Percentiles rank a stretch among this genome's conserved stretches.
These are phyloP conservation scores for Astrothelium subdiscretum DNA, from an alignment of 495 filamentous ascomycete genomes.

Conservation along the genomic window DNA sequence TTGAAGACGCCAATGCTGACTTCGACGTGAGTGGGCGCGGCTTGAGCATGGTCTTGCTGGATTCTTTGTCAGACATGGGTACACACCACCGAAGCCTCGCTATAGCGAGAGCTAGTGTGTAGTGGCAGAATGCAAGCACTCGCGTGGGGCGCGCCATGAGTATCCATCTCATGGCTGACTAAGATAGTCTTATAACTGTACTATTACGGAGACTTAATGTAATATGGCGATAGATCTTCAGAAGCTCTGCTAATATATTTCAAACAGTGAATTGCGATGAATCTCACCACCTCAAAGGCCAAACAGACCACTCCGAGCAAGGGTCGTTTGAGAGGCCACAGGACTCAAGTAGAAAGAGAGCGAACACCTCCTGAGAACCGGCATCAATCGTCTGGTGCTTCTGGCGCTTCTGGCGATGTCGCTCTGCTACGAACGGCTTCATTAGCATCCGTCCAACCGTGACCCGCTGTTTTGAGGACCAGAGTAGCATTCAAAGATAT, in stretches of 20 bases:
- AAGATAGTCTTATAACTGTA: not conserved
- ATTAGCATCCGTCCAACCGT: slow-evolving; percentile 39
- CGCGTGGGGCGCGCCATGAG: too few relatives aligned
- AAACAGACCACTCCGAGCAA: not conserved
- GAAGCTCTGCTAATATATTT: not conserved
- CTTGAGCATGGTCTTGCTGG: not conserved
- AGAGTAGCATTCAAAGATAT: slow-evolving; percentile 47
- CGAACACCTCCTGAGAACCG: not conserved
- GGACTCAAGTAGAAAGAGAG: not conserved
- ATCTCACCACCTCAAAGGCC: not conserved
- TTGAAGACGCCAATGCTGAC: not conserved
- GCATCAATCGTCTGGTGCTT: not conserved
- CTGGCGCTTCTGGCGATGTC: not conserved
- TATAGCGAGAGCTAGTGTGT: not conserved
- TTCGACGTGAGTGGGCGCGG: not conserved
- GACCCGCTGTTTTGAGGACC: slow-evolving; percentile 56
- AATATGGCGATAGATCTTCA: not conserved
- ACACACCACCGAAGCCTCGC: not conserved
- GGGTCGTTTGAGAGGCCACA: not conserved
- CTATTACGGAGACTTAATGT: not conserved
- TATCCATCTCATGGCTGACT: too few relatives aligned
- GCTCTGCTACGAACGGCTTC: not conserved
- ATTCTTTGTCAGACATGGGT: not conserved
- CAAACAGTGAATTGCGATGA: not conserved
- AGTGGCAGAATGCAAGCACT: too few relatives aligned